phyloP scores from a whole-genome alignment of 2,329 filamentous ascomycete genomes.

The Karstenula rhodostoma region DNA sequence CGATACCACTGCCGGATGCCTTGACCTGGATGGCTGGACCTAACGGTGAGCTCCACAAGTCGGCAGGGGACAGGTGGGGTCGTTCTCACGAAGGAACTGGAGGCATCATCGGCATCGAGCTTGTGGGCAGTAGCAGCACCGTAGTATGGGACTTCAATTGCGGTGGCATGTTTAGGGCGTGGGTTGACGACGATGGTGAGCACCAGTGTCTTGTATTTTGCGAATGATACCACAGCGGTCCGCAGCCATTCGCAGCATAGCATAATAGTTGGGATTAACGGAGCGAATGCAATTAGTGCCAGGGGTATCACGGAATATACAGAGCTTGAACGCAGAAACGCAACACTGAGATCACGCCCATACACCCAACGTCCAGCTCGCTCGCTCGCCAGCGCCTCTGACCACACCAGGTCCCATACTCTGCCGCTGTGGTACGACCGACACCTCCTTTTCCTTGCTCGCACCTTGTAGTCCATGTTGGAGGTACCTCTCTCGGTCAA shows the following conservation, averaged over 20 bases:
- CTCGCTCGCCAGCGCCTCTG: conserved; percentile 42
- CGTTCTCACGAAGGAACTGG: conserved; percentile 81
- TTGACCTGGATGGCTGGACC: conserved; percentile 73
- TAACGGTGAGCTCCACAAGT: conserved; percentile 75
- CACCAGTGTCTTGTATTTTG: conserved; percentile 67
- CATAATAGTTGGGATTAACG: background rate
- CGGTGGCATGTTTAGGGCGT: conserved; percentile 86
- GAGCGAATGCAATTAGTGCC: background rate
- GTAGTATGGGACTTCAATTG: conserved; percentile 84
- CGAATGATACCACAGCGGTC: conserved; percentile 47
- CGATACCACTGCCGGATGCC: conserved; percentile 63
- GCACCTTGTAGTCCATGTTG: conserved; percentile 72
- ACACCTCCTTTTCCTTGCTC: conserved; percentile 66
- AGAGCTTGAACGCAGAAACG: background rate
- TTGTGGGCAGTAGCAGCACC: conserved; percentile 59
- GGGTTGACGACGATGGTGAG: conserved; percentile 69
- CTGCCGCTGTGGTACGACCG: conserved; percentile 65
- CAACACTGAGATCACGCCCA: conserved; percentile 40
- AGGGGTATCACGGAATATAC: conserved; percentile 8
- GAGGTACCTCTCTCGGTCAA: conserved; percentile 76
- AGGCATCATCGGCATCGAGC: conserved; percentile 84
- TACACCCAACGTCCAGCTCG: conserved; percentile 50
- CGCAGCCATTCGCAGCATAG: conserved; percentile 15
- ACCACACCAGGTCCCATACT: conserved; percentile 65
- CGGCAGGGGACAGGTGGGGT: conserved; percentile 76